Evolutionary conservation across 2,329 filamentous ascomycete species (phyloP), one percentile per base, ranked within the genome.

Genomic region (Verticillium longisporum): DNA sequence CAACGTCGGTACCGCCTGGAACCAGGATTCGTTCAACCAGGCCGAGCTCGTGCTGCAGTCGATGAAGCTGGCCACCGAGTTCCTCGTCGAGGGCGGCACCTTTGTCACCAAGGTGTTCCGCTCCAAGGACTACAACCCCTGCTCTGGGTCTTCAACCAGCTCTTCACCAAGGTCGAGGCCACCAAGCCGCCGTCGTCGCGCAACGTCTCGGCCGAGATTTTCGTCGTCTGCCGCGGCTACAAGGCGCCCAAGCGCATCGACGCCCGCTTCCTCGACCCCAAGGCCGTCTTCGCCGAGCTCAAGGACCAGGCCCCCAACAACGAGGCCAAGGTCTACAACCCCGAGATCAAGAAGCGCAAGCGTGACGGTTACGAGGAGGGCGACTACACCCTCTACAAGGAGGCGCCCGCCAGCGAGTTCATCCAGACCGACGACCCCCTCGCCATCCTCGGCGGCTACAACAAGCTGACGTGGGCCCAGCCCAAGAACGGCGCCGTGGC

Each of bases 41-140:
- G 95, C 94, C 62, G 94, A 98, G 77, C 80, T 99, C 58, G 92
- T 90, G 13, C 79, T 99, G 60, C 91, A 97, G 73, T 90, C 91
- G 9, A 83, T 99, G 82, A 97, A 96, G 74, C 80, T 99, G 61
- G 95, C 95, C 3, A 97, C 92, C 0, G 94, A 99, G 67, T 99
- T 99, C 68, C 77, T 99, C 61, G 83, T 86, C 18, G 89, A 94
- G 73, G 92, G 93, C 55, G 95, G 95, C 65, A 94, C 88, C 9
- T 98, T 98, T 66, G 93, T 98, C 55, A 98, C 94, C 61, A 99
- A 99, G 77, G 91, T 99, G 54, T 99, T 99, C 81, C 82, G 95
- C 65, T 96, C 91, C 37, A 98, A 97, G 73, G 94, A 99, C 73
- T 97, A 97, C 80, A 97, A 97, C 73, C 88, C 62, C 78, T 99